Conservation (phyloP, 305 asterid species). For the Withania somnifera region DNA sequence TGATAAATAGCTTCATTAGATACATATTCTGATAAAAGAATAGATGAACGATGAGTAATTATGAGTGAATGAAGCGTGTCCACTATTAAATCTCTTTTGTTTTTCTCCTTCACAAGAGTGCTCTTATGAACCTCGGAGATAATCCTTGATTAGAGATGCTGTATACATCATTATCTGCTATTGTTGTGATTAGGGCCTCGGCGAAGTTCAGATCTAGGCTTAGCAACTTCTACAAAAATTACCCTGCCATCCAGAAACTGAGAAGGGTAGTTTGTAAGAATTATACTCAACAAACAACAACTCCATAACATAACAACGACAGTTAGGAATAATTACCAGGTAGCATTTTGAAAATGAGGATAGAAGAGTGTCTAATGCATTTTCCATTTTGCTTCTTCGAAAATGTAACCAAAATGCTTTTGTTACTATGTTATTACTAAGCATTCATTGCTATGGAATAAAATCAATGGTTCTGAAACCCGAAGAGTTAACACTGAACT, state of each 20-base stretch:
- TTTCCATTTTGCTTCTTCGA: neutral
- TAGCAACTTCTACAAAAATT: constrained; percentile 29
- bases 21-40: neutral
- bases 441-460: no score
- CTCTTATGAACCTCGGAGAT: neutral
- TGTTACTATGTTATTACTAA: neutral
- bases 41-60: neutral
- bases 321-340: neutral
- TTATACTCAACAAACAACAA: neutral
- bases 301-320: neutral
- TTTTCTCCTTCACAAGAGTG: neutral
- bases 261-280: neutral
- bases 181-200: constrained; percentile 10
- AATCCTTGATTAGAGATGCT: neutral
- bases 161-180: neutral
- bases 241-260: constrained; percentile 78
- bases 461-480: no score
- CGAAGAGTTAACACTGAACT: no score
- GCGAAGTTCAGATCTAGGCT: constrained; percentile 21
- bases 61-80: neutral
- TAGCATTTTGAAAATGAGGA: no score
- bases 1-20: no score
- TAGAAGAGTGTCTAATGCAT: neutral
- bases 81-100: neutral
- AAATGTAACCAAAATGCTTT: neutral